Evolutionary conservation across 2,329 filamentous ascomycete genomes (phyloP).

Genomic region (Clarireedia paspali): DNA sequence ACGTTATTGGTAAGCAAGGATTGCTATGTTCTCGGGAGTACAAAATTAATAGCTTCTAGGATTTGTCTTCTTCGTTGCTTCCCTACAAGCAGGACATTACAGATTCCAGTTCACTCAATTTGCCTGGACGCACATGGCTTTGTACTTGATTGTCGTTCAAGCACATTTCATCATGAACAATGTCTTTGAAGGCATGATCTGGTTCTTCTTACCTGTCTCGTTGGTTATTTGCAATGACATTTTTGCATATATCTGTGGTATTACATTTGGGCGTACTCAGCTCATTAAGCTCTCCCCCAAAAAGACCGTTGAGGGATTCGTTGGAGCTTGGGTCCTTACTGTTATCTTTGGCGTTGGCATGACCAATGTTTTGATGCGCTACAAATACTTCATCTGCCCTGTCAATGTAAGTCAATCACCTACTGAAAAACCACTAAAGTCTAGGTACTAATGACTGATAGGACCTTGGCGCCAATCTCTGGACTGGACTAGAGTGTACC

Average conservation of each 20-base stretch:
- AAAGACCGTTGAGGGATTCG: slow-evolving; percentile 97
- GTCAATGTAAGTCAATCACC: slow-evolving; percentile 58
- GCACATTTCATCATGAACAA: slow-evolving; percentile 99
- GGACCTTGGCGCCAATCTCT: slow-evolving; percentile 88
- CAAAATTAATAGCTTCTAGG: slow-evolving; percentile 45
- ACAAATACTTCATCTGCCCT: slow-evolving; percentile 97
- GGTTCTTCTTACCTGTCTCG: slow-evolving; percentile 94
- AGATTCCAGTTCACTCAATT: slow-evolving; percentile 99
- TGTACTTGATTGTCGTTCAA: slow-evolving; percentile 95
- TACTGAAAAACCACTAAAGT: no score
- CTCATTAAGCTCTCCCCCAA: slow-evolving; percentile 97
- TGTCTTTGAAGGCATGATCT: slow-evolving; percentile 98
- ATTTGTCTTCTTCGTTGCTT: slow-evolving; percentile 96
- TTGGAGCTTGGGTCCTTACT: slow-evolving; percentile 94
- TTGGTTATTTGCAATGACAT: slow-evolving; percentile 99
- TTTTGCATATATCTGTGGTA: slow-evolving; percentile 94
- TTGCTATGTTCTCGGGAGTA: not conserved
- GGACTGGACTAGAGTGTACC: slow-evolving; percentile 81
- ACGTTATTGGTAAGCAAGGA: slow-evolving; percentile 71
- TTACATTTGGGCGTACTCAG: slow-evolving; percentile 92
- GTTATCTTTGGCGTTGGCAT: slow-evolving; percentile 76
- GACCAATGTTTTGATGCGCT: slow-evolving; percentile 78
- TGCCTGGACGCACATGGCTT: slow-evolving; percentile 98
- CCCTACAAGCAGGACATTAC: slow-evolving; percentile 91
- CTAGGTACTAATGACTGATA: slow-evolving; percentile 19